These are phyloP conservation scores for Entonaema liquescens DNA, from an alignment of 495 filamentous ascomycete species.

Conservation along the genomic window DNA sequence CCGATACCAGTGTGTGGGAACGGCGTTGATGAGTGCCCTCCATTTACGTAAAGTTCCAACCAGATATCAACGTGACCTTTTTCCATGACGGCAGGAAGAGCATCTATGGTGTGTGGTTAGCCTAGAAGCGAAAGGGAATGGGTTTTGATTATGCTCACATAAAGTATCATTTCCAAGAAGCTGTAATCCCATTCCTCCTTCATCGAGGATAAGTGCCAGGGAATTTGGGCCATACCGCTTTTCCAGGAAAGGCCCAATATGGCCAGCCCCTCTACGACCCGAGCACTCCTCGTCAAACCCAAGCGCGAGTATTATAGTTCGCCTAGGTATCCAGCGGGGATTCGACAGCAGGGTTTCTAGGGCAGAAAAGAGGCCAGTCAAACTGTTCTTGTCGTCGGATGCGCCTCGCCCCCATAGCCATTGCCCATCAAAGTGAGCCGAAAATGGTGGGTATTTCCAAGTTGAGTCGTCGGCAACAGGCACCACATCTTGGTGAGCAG, in stretches of 20 bases:
- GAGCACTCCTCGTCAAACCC: slow-evolving; percentile 74
- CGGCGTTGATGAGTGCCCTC: slow-evolving; percentile 69
- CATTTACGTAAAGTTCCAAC: slow-evolving; percentile 64
- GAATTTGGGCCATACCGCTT: slow-evolving; percentile 63
- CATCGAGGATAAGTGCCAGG: slow-evolving; percentile 69
- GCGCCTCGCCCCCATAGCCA: slow-evolving; percentile 71
- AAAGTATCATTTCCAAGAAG: slow-evolving; percentile 50
- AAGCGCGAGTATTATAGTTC: slow-evolving; percentile 68
- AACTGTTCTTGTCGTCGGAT: slow-evolving; percentile 72
- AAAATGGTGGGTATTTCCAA: slow-evolving; percentile 72
- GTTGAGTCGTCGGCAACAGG: slow-evolving; percentile 64
- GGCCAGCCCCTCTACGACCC: slow-evolving; percentile 65
- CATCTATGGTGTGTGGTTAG: slow-evolving; percentile 53
- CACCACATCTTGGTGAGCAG: slow-evolving; percentile 73
- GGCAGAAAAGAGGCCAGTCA: slow-evolving; percentile 68
- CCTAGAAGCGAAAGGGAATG: slow-evolving; percentile 50
- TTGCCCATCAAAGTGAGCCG: slow-evolving; percentile 67
- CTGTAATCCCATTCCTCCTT: slow-evolving; percentile 64
- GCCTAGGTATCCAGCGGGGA: slow-evolving; percentile 63
- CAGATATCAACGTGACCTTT: slow-evolving; percentile 64
- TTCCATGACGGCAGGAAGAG: slow-evolving; percentile 55
- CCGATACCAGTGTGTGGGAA: slow-evolving; percentile 71
- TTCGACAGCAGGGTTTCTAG: slow-evolving; percentile 64
- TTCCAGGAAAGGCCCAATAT: slow-evolving; percentile 60
- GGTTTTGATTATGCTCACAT: slow-evolving; percentile 35